These are phyloP conservation scores for Stagonosporopsis chrysanthemi DNA, from an alignment of 2,329 filamentous ascomycete genomes.

Conservation along the genomic window DNA sequence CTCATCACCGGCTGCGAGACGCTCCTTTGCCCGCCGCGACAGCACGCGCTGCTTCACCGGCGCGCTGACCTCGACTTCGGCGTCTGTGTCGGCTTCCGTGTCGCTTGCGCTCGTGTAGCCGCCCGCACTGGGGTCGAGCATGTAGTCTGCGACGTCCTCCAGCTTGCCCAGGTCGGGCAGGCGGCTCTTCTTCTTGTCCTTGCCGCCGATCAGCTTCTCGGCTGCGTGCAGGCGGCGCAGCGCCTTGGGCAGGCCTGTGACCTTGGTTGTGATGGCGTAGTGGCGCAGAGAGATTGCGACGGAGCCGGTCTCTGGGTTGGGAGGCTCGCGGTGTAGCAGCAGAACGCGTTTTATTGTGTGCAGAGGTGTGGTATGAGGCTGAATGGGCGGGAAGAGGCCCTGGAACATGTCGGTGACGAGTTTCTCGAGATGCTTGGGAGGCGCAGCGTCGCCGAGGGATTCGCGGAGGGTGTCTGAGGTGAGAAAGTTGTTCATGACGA, in stretches of 20 bases:
- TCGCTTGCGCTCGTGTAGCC: slow-evolving; percentile 94
- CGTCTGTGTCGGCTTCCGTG: slow-evolving; percentile 91
- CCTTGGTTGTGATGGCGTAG: slow-evolving; percentile 92
- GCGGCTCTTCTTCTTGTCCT: slow-evolving; percentile 64
- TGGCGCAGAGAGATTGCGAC: slow-evolving; percentile 90
- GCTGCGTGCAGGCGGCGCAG: slow-evolving; percentile 85
- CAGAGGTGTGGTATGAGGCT: slow-evolving; percentile 86
- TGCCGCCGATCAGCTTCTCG: slow-evolving; percentile 73
- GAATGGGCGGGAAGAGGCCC: slow-evolving; percentile 94
- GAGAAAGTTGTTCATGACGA: slow-evolving; percentile 98
- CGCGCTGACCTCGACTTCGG: slow-evolving; percentile 84
- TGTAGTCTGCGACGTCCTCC: slow-evolving; percentile 92
- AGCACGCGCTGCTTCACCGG: slow-evolving; percentile 68
- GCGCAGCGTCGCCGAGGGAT: slow-evolving; percentile 60
- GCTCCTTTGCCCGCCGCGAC: slow-evolving; percentile 60
- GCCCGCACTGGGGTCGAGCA: slow-evolving; percentile 78
- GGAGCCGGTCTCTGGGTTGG: slow-evolving; percentile 53
- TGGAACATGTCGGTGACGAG: slow-evolving; percentile 95
- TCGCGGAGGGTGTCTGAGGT: slow-evolving; percentile 60
- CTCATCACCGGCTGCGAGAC: slow-evolving; percentile 51
- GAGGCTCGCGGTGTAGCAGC: slow-evolving; percentile 81
- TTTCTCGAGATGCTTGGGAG: slow-evolving; percentile 93
- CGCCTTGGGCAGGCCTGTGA: slow-evolving; percentile 82
- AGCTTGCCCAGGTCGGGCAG: slow-evolving; percentile 90
- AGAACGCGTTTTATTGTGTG: slow-evolving; percentile 92